These are phyloP conservation scores for slime mould (Dictyostelium discoideum) DNA, from an alignment of 78 protist species.

Conservation along the genomic window dicty_2.7 NC_007091.3:4841501-4842000, in stretches of 20 bases:
- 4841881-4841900: not conserved
- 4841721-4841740: slow-evolving; percentile 13
- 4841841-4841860: slow-evolving; percentile 32
- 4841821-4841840: slow-evolving; percentile 62
- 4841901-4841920: slow-evolving; percentile 28
- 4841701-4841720: slow-evolving; percentile 16
- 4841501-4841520: not conserved
- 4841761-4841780: not conserved
- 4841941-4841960: not conserved
- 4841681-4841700: slow-evolving; percentile 39
- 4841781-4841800: slow-evolving; percentile 19
- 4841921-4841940: slow-evolving; percentile 22
- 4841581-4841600: not conserved
- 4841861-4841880: slow-evolving; percentile 37
- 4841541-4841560: not conserved
- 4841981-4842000: not conserved
- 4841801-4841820: slow-evolving; percentile 45
- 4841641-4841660: slow-evolving; percentile 45
- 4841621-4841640: not conserved
- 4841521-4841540: not conserved
- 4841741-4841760: not conserved
- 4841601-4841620: slow-evolving; percentile 1
- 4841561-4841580: not conserved
- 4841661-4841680: slow-evolving; percentile 18
- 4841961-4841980: not conserved